Evolutionary conservation across 345 rosid genomes (phyloP).

Genomic region (Eutrema japonicum): DNA sequence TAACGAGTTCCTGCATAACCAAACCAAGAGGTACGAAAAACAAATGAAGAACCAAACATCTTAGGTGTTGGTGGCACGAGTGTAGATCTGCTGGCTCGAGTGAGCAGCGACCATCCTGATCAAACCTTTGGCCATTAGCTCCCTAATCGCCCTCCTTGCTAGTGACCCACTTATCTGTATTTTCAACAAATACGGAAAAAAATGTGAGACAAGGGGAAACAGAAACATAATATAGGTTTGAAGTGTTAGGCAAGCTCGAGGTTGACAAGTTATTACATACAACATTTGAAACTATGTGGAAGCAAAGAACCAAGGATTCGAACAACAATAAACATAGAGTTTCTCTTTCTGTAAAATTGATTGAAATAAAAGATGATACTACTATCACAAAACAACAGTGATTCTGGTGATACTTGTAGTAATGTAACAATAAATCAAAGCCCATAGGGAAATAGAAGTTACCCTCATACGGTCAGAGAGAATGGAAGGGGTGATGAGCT

Average conservation of each 20-base stretch:
- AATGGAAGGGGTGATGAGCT: conserved; percentile 82
- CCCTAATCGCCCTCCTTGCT: conserved; percentile 71
- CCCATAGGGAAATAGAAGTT: neutral
- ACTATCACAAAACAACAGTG: neutral
- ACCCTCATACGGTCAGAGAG: conserved; percentile 89
- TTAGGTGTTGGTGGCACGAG: conserved; percentile 75
- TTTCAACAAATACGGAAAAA: neutral
- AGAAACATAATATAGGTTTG: neutral
- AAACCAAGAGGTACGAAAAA: neutral
- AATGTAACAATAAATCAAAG: too few species aligned
- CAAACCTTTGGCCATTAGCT: conserved; percentile 71
- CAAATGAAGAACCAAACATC: conserved; percentile 19
- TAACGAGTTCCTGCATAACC: neutral
- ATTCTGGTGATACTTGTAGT: neutral
- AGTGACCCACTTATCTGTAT: conserved; percentile 60
- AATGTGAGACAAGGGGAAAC: neutral
- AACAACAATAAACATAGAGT: neutral
- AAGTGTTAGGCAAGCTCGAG: neutral
- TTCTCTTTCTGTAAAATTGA: neutral
- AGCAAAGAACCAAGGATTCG: neutral
- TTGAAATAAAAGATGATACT: neutral
- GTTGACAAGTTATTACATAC: neutral
- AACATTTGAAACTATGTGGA: neutral
- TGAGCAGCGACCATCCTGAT: conserved; percentile 69
- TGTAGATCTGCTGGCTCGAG: conserved; percentile 78